Base-by-base conservation (phyloP, 2,329 filamentous ascomycete genomes). In the Basipetospora chlamydospora region DNA sequence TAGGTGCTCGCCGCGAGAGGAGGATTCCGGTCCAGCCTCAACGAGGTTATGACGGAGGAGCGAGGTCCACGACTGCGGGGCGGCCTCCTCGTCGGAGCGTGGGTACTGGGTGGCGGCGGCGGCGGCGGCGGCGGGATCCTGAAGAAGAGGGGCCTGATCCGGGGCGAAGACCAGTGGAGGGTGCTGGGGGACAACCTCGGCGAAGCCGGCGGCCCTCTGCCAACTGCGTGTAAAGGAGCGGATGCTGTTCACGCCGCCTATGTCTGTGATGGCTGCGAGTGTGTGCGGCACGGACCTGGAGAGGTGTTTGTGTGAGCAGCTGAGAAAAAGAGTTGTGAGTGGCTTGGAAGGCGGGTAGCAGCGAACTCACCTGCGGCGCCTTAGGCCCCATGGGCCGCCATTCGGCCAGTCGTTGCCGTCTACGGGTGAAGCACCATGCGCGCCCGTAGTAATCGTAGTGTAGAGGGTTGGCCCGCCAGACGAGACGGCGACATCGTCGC, bases 171-270 rank as follows among this genome's bases (percentile, higher is more conserved):
- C 65, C 52, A 93, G 85, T 23, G 82, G 79, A 11, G 77, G 76
- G 12, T 77, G 73, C 38, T 82, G 77, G 5, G 85, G 84, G 23
- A 90, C 78, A 46, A 94, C 83, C 55, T 95, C 87, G 44, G 76
- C 72, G 56, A 96, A 96, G 39, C 71, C 79, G 18, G 86, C 85
- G 26, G 88, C 88, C 53, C 88, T 77, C 57, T 88, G 84, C 81
- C 86, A 94, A 47, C 84, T 93, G 42, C 81, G 74, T 30, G 87
- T 83, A 53, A 96, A 96, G 49, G 87, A 93, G 50, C 90, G 80
- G 48, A 96, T 81, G 56, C 83, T 92, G 63, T 96, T 96, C 42
- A 87, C 80, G 35, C 88, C 88, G 44, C 88, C 90, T 33, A 83
- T 78, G 42, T 93, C 77, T 45, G 70, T 65, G 37, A 79, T 53